Base-by-base conservation (phyloP, 2,329 filamentous ascomycete species). In the Aspergillus clavatus region DNA sequence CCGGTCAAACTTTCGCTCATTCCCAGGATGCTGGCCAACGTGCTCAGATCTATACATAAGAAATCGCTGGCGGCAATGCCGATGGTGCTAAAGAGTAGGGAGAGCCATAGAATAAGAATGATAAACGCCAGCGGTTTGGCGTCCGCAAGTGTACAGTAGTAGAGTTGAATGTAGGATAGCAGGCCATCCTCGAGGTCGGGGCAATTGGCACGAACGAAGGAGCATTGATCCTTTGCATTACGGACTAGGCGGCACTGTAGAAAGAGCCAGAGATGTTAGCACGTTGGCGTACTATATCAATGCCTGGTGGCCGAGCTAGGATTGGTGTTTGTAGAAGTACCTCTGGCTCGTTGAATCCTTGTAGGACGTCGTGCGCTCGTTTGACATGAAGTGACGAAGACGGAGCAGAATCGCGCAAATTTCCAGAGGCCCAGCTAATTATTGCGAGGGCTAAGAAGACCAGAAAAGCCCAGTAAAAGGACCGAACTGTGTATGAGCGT, bases 1-100 rank as follows among this genome's bases (percentile, higher is more conserved):
- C 93, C 93, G 0, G 93, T 89, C 69, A 98, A 78, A 66, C 89
- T 97, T 72, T 98, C 90, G 66, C 90, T 96, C 74, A 98, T 84
- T 16, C 91, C 90, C 22, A 97, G 76, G 42, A 96, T 82, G 45
- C 79, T 84, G 18, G 93, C 84, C 57, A 98, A 93, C 10, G 93
- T 97, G 67, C 87, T 93, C 26, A 98, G 78, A 62, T 98, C 95
- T 71, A 97, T 82, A 70, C 90, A 97, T 71, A 98, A 93, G 74
- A 98, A 98, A 71, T 98, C 93, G 69, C 89, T 96, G 18, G 93
- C 93, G 11, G 93, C 93, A 53, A 98, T 96, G 48, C 93, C 93
- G 53, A 98, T 96, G 11, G 93, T 97, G 56, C 87, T 91, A 70
- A 98, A 98, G 6, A 98, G 81, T 43, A 97, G 73, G 28, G 81